These are phyloP conservation scores for Leccinum broughii DNA, from an alignment of 768 basidiomycete species.

Conservation along the genomic window DNA sequence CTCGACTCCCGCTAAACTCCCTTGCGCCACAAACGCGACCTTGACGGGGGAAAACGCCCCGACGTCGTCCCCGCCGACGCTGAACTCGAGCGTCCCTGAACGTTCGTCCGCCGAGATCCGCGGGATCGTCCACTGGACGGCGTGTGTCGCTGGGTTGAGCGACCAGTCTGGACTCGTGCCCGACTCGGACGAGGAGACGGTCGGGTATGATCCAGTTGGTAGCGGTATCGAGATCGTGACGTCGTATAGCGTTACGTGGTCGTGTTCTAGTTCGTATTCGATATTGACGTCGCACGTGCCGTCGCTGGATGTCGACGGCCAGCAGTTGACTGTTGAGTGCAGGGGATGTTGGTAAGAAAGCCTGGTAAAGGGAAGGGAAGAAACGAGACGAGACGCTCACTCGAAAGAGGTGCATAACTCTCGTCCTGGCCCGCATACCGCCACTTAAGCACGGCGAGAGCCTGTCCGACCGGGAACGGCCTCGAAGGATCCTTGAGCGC, in stretches of 20 bases:
- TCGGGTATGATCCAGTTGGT: constrained; percentile 75
- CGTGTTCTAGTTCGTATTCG: constrained; percentile 94
- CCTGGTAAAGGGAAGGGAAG: too few species aligned
- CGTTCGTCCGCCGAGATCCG: too few species aligned
- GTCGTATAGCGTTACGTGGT: constrained; percentile 77
- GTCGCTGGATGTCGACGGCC: constrained; percentile 91
- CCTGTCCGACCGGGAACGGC: constrained; percentile 85
- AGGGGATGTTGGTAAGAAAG: too few species aligned
- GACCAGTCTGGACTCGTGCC: constrained; percentile 72
- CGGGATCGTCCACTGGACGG: constrained; percentile 48
- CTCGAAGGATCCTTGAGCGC: constrained; percentile 76
- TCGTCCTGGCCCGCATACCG: constrained; percentile 85
- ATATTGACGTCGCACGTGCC: constrained; percentile 95
- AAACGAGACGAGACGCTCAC: constrained; percentile 46
- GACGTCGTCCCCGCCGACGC: constrained; percentile 78
- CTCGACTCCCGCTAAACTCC: constrained; percentile 76
- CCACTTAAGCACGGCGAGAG: constrained; percentile 90
- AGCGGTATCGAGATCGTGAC: constrained; percentile 83
- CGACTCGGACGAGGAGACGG: constrained; percentile 47
- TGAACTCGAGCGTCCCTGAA: constrained; percentile 46
- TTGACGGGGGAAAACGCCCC: constrained; percentile 91
- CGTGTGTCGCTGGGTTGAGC: constrained; percentile 75
- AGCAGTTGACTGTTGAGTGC: constrained; percentile 72
- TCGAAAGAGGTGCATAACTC: constrained; percentile 61
- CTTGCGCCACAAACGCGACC: constrained; percentile 77